Percentiles rank a stretch among this genome's conserved stretches.
Evolutionary conservation across 192 early-diverging fungal species (phyloP).

Genomic region (Dispira simplex): DNA sequence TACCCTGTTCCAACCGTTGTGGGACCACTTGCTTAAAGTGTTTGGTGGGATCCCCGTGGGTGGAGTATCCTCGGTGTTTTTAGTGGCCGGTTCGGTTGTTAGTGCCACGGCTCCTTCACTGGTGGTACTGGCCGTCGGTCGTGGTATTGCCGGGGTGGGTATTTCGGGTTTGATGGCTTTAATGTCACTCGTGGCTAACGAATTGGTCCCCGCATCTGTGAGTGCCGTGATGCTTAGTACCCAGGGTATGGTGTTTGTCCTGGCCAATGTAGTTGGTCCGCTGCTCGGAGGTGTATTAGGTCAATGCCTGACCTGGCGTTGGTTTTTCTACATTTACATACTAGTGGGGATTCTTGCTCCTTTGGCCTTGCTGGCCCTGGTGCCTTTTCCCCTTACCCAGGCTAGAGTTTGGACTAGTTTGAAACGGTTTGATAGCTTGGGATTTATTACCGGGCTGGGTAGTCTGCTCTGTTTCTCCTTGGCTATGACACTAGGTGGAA

Average conservation of each 20-base stretch:
- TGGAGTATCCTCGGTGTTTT: neutral
- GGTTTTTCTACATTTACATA: constrained; percentile 41
- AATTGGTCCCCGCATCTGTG: neutral
- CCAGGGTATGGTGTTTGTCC: constrained; percentile 36
- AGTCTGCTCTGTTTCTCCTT: constrained; percentile 35
- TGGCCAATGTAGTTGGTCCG: constrained; percentile 49
- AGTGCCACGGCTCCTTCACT: neutral
- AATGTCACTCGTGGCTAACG: neutral
- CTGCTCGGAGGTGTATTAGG: constrained; percentile 52
- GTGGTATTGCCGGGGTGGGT: constrained; percentile 4
- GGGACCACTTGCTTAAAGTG: neutral
- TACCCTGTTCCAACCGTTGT: constrained; percentile 4
- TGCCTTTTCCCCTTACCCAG: constrained; percentile 25
- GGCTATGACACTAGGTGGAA: constrained; percentile 46
- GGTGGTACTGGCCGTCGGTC: neutral
- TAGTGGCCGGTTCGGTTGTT: neutral
- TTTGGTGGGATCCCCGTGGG: neutral
- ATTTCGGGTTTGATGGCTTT: neutral
- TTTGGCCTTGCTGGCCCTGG: constrained; percentile 26
- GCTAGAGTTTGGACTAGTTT: constrained; percentile 33
- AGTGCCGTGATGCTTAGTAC: constrained; percentile 16
- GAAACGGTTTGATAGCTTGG: constrained; percentile 40
- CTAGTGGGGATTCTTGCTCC: constrained; percentile 23
- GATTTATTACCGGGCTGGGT: constrained; percentile 31
- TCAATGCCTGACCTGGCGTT: constrained; percentile 50